phyloP scores from a whole-genome alignment of 2,329 filamentous ascomycete genomes.

The Trichoderma simmonsii region DNA sequence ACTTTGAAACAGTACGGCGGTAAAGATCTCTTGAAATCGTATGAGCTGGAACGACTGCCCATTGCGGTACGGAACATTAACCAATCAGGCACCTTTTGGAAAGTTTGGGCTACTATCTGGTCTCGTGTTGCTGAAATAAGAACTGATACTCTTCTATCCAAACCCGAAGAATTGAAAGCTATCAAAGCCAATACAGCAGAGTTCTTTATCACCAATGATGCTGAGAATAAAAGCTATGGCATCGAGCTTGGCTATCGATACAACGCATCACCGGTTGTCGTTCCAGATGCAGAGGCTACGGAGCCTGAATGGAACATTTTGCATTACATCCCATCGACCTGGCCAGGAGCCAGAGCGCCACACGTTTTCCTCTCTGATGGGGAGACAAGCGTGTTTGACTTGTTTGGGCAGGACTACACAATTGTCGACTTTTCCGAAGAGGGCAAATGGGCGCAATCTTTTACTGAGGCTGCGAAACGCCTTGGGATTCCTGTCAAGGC shows the following conservation, averaged over 20 bases:
- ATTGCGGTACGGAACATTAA: slow-evolving; percentile 22
- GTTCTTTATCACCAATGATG: slow-evolving; percentile 20
- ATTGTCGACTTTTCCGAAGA: slow-evolving; percentile 9
- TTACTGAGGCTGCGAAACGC: background rate
- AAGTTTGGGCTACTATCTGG: background rate
- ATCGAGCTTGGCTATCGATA: slow-evolving; percentile 31
- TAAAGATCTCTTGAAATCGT: slow-evolving; percentile 24
- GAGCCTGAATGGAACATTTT: background rate
- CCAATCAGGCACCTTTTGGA: slow-evolving; percentile 14
- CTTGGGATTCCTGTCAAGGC: background rate
- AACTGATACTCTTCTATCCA: background rate
- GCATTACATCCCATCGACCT: background rate
- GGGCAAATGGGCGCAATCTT: background rate
- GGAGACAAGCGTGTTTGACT: slow-evolving; percentile 8
- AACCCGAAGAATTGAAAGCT: background rate
- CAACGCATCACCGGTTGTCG: background rate
- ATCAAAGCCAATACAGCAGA: background rate
- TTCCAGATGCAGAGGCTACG: background rate
- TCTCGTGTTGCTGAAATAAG: background rate
- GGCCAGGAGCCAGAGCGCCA: background rate
- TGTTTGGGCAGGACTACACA: background rate
- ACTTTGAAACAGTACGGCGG: slow-evolving; percentile 23
- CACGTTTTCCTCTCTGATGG: slow-evolving; percentile 5
- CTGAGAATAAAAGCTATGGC: slow-evolving; percentile 28
- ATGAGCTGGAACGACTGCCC: slow-evolving; percentile 26